Base-by-base conservation (phyloP, 768 basidiomycete genomes). In the Lactarius indigo region DNA sequence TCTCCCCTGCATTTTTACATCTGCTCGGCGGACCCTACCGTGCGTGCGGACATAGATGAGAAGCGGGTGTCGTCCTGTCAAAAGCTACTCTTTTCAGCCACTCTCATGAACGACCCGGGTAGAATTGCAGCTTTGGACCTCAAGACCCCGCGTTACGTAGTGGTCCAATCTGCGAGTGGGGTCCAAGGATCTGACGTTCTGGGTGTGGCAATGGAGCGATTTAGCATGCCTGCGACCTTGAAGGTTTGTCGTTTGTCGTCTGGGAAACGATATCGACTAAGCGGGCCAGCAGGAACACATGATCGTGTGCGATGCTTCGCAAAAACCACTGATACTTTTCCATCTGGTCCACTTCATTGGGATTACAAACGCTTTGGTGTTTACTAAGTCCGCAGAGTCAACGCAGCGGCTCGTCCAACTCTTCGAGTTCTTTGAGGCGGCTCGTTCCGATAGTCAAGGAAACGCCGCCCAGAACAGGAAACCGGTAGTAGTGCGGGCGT, bases 331-430 rank as follows among this genome's bases (percentile, higher is more conserved):
- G 10, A 81, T 93, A 71, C 85, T 99, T 63, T 90, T 97, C 76
- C 83, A 98, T 73, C 88, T 99, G 59, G 81, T 97, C 2, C 87
- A 90, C 72, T 74, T 79, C 9, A 81, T 79, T 57, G 73, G 79
- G 9, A 81, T 94, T 26, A 80, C 76, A 10, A 90, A 91, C 65
- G 91, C 89, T 0, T 81, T 99, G 39, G 88, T 97, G 35, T 99
- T 99, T 79, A 97, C 96, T n/a, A 98, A 98, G 78, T 94, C 91
- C 0, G 89, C 96, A 5, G 96, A 98, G 74, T 94, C 93, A 0
- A 92, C 95, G 0, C 79, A 81, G 4, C 85, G 96, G 10, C 86
- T 98, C 8, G 88, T 95, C 31, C 84, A 82, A 47, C 81, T 98
- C 13, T 86, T 98, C 69, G 84, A 89, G 30, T 89, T 90, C 71